Percentiles rank a stretch among this genome's conserved stretches.
phyloP scores from a whole-genome alignment of 768 basidiomycete genomes.

The Auricularia auricula-judae region DNA sequence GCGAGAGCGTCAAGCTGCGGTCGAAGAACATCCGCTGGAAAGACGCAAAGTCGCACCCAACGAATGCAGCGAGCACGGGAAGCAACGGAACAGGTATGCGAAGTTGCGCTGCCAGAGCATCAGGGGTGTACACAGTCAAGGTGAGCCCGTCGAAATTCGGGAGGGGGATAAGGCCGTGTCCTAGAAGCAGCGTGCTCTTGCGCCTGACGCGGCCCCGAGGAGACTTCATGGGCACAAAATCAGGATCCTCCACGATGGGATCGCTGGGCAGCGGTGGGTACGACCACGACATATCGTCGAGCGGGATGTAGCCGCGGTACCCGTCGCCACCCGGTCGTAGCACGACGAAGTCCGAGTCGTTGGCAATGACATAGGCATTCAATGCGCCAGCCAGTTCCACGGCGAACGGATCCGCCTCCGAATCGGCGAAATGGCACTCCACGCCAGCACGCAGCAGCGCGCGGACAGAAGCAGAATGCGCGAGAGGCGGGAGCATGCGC shows the following conservation, averaged over 20 bases:
- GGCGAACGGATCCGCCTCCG: slow-evolving; percentile 73
- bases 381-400: slow-evolving; percentile 71
- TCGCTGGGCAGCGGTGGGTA: slow-evolving; percentile 10
- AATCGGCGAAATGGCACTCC: slow-evolving; percentile 62
- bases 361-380: slow-evolving; percentile 62
- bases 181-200: not conserved
- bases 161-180: slow-evolving; percentile 8
- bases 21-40: slow-evolving; percentile 61
- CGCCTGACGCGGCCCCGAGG: not conserved
- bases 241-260: not conserved
- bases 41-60: slow-evolving; percentile 69
- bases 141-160: slow-evolving; percentile 31
- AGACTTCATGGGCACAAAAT: not conserved
- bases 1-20: slow-evolving; percentile 37
- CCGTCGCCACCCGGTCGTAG: slow-evolving; percentile 52
- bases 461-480: slow-evolving; percentile 45
- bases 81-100: slow-evolving; percentile 59
- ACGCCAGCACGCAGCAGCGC: slow-evolving; percentile 31
- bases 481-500: slow-evolving; percentile 64
- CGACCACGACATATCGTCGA: slow-evolving; percentile 67
- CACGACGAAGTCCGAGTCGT: slow-evolving; percentile 76
- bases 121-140: slow-evolving; percentile 50
- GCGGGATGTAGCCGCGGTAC: slow-evolving; percentile 66
- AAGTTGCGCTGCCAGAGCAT: slow-evolving; percentile 49
- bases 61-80: slow-evolving; percentile 65